These are phyloP conservation scores for Hanseniaspora guilliermondii DNA, from an alignment of 805 yeast species.

Conservation along the genomic window DNA sequence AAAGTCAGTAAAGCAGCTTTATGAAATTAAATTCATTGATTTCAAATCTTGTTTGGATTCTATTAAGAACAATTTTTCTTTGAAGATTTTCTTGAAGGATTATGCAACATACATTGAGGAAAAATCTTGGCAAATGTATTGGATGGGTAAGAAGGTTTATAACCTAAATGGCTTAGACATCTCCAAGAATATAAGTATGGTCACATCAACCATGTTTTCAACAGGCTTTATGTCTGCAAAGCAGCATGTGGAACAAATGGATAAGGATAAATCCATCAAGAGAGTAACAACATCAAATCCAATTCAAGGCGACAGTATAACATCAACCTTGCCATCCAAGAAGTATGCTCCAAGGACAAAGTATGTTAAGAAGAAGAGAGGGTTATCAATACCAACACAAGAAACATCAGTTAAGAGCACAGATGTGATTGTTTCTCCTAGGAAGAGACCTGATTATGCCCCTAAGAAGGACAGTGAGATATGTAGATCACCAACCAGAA, in stretches of 20 bases:
- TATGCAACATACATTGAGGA: constrained; percentile 22
- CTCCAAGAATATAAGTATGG: not conserved
- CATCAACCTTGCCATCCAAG: not conserved
- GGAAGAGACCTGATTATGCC: constrained; percentile 8
- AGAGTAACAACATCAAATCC: not conserved
- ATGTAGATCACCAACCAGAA: not conserved
- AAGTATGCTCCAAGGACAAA: not conserved
- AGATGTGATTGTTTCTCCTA: not conserved
- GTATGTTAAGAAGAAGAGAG: constrained; percentile 14
- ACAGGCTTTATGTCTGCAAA: constrained; percentile 26
- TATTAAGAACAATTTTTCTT: constrained; percentile 16
- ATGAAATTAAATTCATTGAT: constrained; percentile 15
- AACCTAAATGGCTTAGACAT: constrained; percentile 19
- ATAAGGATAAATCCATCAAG: not conserved
- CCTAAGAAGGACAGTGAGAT: constrained; percentile 1
- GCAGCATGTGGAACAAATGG: constrained; percentile 8
- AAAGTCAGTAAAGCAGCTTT: constrained; percentile 19
- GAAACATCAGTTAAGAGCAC: constrained; percentile 6
- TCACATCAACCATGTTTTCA: not conserved
- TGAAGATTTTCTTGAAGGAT: constrained; percentile 21
- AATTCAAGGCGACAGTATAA: not conserved
- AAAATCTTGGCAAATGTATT: constrained; percentile 23
- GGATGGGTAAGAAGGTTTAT: constrained; percentile 22
- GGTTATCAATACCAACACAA: not conserved
- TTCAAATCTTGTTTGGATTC: constrained; percentile 12